Conservation (phyloP, 352 stramenopile genomes). For the Pythium dissotocum region DNA sequence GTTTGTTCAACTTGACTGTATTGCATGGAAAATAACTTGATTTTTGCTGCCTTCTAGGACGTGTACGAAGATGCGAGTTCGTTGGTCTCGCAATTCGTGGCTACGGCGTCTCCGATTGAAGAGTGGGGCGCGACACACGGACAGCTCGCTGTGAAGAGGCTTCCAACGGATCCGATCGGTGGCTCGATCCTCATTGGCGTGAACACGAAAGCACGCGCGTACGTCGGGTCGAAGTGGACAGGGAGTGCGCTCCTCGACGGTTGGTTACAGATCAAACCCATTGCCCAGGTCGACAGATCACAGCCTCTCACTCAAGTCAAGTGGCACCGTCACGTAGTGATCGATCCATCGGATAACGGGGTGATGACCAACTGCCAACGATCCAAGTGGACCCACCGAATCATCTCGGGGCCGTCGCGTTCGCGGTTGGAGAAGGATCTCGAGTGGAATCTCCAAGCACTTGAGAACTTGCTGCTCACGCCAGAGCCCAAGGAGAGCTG, state of each 20-base stretch:
- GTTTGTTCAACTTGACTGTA: background rate
- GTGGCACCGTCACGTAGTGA: background rate
- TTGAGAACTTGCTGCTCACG: background rate
- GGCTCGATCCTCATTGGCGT: background rate
- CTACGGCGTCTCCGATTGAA: background rate
- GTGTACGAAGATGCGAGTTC: background rate
- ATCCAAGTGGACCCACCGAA: background rate
- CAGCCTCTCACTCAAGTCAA: background rate
- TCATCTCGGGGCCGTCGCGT: background rate
- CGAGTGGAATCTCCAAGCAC: background rate
- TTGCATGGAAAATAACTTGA: too few relatives aligned
- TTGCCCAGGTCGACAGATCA: background rate
- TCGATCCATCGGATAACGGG: background rate
- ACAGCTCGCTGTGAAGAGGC: background rate
- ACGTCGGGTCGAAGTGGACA: background rate
- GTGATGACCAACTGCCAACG: background rate
- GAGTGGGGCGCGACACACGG: background rate
- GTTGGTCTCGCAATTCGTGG: background rate
- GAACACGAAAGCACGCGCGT: background rate
- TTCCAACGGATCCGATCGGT: background rate
- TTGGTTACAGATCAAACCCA: background rate
- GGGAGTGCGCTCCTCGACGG: background rate
- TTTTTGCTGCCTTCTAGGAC: background rate
- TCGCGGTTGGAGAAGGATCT: background rate
- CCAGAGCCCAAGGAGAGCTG: background rate